A percentile compares a stretch with the other conserved stretches of the same genome.
phyloP scores from a whole-genome alignment of 2,329 filamentous ascomycete species.

The Zelopaecilomyces penicillatus region DNA sequence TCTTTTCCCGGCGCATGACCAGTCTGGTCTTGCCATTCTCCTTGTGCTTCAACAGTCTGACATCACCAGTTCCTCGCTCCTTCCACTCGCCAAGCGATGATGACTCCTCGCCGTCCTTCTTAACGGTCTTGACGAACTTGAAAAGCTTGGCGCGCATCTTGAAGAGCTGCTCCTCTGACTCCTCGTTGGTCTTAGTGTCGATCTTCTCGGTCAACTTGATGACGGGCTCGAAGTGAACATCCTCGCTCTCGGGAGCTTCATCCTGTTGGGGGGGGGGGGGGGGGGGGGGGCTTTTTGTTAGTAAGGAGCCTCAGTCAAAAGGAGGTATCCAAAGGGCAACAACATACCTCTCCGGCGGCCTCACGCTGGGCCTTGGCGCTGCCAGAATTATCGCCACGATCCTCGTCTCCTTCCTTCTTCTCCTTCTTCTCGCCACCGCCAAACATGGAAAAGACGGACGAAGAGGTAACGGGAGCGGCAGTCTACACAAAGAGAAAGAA shows the following conservation, averaged over 20 bases:
- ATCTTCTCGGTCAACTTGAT: slow-evolving; percentile 94
- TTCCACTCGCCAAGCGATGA: slow-evolving; percentile 77
- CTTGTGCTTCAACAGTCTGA: slow-evolving; percentile 95
- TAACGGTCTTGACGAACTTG: slow-evolving; percentile 77
- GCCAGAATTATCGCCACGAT: slow-evolving; percentile 78
- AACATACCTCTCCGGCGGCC: slow-evolving; percentile 45
- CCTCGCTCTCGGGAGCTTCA: slow-evolving; percentile 75
- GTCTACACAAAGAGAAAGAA: no score
- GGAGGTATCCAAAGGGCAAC: no score
- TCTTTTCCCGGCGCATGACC: slow-evolving; percentile 99
- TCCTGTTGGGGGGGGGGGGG: slow-evolving; percentile 42
- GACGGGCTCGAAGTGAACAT: slow-evolving; percentile 96
- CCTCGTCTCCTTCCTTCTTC: slow-evolving; percentile 72
- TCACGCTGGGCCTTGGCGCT: slow-evolving; percentile 71
- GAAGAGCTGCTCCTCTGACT: slow-evolving; percentile 93
- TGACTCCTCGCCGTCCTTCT: slow-evolving; percentile 8
- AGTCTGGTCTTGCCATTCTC: slow-evolving; percentile 96
- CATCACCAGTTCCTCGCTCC: slow-evolving; percentile 95
- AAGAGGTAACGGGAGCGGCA: slow-evolving; percentile 40
- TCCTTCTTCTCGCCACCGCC: slow-evolving; percentile 95
- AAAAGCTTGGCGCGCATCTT: slow-evolving; percentile 99
- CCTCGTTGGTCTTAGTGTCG: slow-evolving; percentile 96
- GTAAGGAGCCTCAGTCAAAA: no score
- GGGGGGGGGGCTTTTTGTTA: not conserved
- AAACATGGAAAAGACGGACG: slow-evolving; percentile 94